phyloP scores from a whole-genome alignment of 768 basidiomycete species.

The Leccinum broughii region DNA sequence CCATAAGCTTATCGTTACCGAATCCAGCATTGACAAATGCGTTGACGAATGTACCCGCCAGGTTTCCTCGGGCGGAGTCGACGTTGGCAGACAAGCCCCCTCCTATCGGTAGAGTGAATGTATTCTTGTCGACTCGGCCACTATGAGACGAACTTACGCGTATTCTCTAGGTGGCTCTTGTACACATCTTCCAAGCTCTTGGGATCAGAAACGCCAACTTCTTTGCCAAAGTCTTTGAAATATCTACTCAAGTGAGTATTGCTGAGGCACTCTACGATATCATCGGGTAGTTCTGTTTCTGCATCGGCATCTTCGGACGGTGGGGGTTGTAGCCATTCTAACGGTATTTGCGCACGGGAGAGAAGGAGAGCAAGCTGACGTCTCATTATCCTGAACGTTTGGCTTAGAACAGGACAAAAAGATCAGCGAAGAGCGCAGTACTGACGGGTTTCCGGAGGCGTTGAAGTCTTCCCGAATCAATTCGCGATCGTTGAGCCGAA shows the following conservation, averaged over 20 bases:
- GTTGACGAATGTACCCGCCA: conserved; percentile 97
- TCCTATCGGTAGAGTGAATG: conserved; percentile 39
- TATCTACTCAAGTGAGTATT: conserved; percentile 81
- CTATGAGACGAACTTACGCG: conserved; percentile 49
- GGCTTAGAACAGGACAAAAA: not conserved
- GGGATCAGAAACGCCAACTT: conserved; percentile 85
- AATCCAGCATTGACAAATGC: conserved; percentile 99
- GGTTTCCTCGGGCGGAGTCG: conserved; percentile 91
- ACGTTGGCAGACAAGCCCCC: conserved; percentile 71
- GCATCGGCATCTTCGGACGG: conserved; percentile 50
- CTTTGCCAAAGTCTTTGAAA: conserved; percentile 92
- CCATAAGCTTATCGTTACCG: conserved; percentile 98
- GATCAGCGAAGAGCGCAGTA: conserved; percentile 13
- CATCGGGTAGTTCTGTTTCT: conserved; percentile 71
- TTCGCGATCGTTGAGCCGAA: conserved; percentile 77
- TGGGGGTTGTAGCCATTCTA: conserved; percentile 81
- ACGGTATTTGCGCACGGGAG: conserved; percentile 86
- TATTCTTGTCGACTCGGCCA: not conserved
- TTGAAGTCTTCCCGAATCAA: conserved; percentile 87
- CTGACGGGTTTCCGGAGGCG: conserved; percentile 84
- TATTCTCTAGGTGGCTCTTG: conserved; percentile 92
- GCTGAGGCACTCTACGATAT: conserved; percentile 82
- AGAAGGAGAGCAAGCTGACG: conserved; percentile 93
- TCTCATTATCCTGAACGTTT: conserved; percentile 69
- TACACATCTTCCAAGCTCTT: conserved; percentile 97